Percentiles rank a stretch among this genome's conserved stretches.
Evolutionary conservation across 768 basidiomycete species (phyloP).

Genomic region (Suillus subaureus): DNA sequence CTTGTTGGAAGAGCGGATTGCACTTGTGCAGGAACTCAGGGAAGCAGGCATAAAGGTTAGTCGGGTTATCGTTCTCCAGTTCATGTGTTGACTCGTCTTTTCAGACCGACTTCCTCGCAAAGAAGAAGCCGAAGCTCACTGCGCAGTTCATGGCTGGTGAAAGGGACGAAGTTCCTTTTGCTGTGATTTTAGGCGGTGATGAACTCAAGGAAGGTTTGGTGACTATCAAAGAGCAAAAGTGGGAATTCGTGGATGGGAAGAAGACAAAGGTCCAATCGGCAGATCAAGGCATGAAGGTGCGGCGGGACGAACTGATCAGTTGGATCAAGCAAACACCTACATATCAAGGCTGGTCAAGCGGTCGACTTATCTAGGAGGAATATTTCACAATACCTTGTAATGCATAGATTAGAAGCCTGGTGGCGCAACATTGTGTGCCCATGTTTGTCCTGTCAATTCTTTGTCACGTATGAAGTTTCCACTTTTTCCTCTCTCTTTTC

Average conservation of each 20-base stretch:
- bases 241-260: slow-evolving; percentile 74
- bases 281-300: slow-evolving; percentile 68
- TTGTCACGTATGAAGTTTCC: slow-evolving; percentile 4
- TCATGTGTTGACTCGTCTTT: slow-evolving; percentile 9
- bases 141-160: slow-evolving; percentile 91
- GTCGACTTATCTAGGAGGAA: slow-evolving; percentile 27
- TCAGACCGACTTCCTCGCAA: slow-evolving; percentile 91
- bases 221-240: slow-evolving; percentile 88
- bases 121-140: slow-evolving; percentile 86
- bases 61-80: slow-evolving; percentile 7
- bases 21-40: slow-evolving; percentile 77
- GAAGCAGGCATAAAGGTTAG: slow-evolving; percentile 86
- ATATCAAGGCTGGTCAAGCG: slow-evolving; percentile 34
- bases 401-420: slow-evolving; percentile 10
- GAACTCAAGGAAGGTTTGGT: slow-evolving; percentile 86
- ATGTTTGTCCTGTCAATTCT: slow-evolving; percentile 10
- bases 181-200: slow-evolving; percentile 85
- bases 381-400: not conserved
- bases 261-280: slow-evolving; percentile 62
- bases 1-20: slow-evolving; percentile 81
- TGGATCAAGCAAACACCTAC: slow-evolving; percentile 56
- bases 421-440: slow-evolving; percentile 9
- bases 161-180: slow-evolving; percentile 90
- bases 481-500: slow-evolving; percentile 18
- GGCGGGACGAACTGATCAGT: slow-evolving; percentile 57